Evolutionary conservation across 2,329 filamentous ascomycete species (phyloP).

Genomic region (Aspergillus piperis): DNA sequence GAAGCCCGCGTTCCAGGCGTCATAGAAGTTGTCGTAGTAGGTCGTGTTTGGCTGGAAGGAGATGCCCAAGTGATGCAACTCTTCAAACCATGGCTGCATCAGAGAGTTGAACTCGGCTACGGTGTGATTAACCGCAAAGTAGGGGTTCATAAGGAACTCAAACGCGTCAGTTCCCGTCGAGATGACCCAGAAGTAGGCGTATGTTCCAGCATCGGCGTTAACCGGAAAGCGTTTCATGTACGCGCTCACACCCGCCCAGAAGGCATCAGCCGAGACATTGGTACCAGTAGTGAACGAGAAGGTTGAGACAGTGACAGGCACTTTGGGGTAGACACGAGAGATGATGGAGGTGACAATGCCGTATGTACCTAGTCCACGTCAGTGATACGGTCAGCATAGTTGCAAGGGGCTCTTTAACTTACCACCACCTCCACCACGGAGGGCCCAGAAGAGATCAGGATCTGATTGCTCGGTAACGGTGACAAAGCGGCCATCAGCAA

Average conservation of each 20-base stretch:
- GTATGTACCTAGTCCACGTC: conserved; percentile 28
- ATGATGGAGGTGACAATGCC: conserved; percentile 34
- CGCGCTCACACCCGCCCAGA: conserved; percentile 32
- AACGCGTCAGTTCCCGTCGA: conserved; percentile 29
- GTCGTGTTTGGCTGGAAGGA: conserved; percentile 25
- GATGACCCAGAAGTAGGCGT: conserved; percentile 37
- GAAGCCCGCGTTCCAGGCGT: conserved; percentile 31
- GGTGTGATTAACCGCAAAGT: conserved; percentile 30
- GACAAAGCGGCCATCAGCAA: conserved; percentile 28
- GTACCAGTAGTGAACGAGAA: conserved; percentile 29
- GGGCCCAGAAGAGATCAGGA: conserved; percentile 64
- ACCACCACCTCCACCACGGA: conserved; percentile 58
- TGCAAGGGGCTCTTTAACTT: neutral
- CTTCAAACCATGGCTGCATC: conserved; percentile 30
- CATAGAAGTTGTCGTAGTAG: conserved; percentile 33
- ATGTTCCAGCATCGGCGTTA: conserved; percentile 33
- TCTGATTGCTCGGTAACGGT: conserved; percentile 25
- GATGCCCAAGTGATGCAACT: conserved; percentile 28
- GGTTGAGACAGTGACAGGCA: conserved; percentile 30
- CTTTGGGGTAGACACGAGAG: conserved; percentile 29
- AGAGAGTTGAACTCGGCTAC: conserved; percentile 29
- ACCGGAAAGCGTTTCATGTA: conserved; percentile 30
- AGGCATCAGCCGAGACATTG: conserved; percentile 27
- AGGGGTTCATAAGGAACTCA: conserved; percentile 32
- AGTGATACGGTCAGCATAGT: conserved; percentile 27